Base-by-base conservation (phyloP, 352 stramenopile species). In the Aphanomyces cochlioides region DNA sequence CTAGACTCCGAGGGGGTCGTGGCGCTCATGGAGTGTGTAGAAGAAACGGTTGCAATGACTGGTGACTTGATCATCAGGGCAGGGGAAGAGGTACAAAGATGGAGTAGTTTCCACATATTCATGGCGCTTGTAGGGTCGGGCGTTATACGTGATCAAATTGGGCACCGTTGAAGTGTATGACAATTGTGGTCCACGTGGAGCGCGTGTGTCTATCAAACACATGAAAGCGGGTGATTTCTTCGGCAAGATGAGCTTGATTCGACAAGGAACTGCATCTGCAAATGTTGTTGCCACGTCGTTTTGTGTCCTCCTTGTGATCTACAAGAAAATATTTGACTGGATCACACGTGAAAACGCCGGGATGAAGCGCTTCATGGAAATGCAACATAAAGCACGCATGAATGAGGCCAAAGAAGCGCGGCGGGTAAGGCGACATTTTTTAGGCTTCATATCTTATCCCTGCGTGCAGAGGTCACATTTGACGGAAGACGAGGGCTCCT, bases 291-390 rank as follows among this genome's bases (percentile, higher is more conserved):
- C 43, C 10, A 50, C 43, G 17, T 50, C 43, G 54, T 61, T 61
- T 40, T 61, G 54, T 37, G 15, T 61, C 28, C 54, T 61, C 28
- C 37, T 61, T 12, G 54, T 61, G 19, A 28, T 61, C 17, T 61
- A 61, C 54, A 61, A 61, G n/a, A 37, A 61, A 17, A 61, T 61
- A 1, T 61, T 61, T 61, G 28, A 61, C 7, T 61, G 54, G 54
- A 61, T 61, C 3, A 61, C 21, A 17, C 54, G 54, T 13, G 54
- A 61, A 39, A 61, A 61, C 54, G 54, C 39, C 13, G 28, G 43
- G 5, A 37, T 61, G 6, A 50, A 50, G 17, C 10, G 1, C 43
- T n/a, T n/a, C 17, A n/a, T 50, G 43, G 10, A 50, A 12, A 12
- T n/a, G 17, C 10, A 12, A 12, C 43, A 50, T 50, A n/a, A 50